Percentiles rank a stretch among this genome's conserved stretches.
phyloP scores from a whole-genome alignment of 139 green algal species.

The Chlorella sp. region DNA sequence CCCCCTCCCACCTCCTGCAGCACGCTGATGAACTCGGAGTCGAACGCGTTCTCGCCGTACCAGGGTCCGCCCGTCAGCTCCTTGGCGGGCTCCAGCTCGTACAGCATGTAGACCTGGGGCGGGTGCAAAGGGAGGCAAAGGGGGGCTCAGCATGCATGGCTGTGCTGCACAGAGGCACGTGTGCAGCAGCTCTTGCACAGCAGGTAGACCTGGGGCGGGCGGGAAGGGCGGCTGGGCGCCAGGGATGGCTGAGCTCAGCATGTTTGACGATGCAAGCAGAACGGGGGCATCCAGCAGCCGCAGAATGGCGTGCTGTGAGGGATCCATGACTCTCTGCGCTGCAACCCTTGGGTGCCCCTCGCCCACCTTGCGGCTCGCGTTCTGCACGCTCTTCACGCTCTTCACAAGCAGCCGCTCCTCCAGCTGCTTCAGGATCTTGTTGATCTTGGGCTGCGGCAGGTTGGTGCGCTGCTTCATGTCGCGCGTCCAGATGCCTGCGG shows the following conservation, averaged over 20 bases:
- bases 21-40: constrained; percentile 53
- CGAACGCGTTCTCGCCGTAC: constrained; percentile 94
- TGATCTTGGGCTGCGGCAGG: constrained; percentile 84
- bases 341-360: background rate
- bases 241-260: no score
- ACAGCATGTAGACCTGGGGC: constrained; percentile 96
- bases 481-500: constrained; percentile 91
- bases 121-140: no score
- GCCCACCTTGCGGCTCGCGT: constrained; percentile 46
- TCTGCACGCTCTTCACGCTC: constrained; percentile 54
- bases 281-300: no score
- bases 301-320: no score
- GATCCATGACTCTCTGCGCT: no score
- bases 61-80: constrained; percentile 97
- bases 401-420: constrained; percentile 91
- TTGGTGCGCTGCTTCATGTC: constrained; percentile 92
- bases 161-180: no score
- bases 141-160: background rate
- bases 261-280: no score
- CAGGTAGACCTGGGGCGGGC: no score
- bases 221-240: no score
- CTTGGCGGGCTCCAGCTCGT: constrained; percentile 86
- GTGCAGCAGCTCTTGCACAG: no score
- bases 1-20: constrained; percentile 5
- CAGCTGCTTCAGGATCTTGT: constrained; percentile 93